Conservation (phyloP, 495 filamentous ascomycete species). For the Aspergillus ostianus region DNA sequence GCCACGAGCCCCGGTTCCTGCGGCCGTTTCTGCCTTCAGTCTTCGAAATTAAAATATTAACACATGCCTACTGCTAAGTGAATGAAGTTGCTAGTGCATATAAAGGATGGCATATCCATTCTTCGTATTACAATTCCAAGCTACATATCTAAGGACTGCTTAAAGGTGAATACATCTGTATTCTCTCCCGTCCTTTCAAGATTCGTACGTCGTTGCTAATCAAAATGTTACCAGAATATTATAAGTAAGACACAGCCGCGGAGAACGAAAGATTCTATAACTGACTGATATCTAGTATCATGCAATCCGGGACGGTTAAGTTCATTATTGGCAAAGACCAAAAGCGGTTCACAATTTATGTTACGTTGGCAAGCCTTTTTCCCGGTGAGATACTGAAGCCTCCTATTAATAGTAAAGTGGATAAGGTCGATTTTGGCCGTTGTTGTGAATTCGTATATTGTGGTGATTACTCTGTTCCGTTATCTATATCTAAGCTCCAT, state of each 20-base stretch:
- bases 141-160: neutral
- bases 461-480: slow-evolving; percentile 20
- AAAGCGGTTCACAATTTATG: too few relatives aligned
- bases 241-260: neutral
- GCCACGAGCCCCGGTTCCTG: slow-evolving; percentile 4
- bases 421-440: slow-evolving; percentile 18
- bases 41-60: neutral
- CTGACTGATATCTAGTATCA: neutral
- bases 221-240: neutral
- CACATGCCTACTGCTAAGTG: slow-evolving; percentile 2
- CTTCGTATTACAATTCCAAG: neutral
- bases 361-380: too few relatives aligned
- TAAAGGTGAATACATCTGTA: neutral
- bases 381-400: too few relatives aligned
- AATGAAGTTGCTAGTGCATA: neutral
- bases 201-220: neutral
- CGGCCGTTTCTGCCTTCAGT: neutral
- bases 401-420: slow-evolving; percentile 11
- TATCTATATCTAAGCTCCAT: slow-evolving; percentile 1
- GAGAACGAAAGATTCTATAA: neutral
- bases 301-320: too few relatives aligned
- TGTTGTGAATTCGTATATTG: slow-evolving; percentile 22
- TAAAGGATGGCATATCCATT: neutral
- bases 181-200: neutral
- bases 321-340: too few relatives aligned